These are phyloP conservation scores for Fomitopsis pinicola DNA, from an alignment of 1,284 basidiomycete species.

Conservation along the genomic window DNA sequence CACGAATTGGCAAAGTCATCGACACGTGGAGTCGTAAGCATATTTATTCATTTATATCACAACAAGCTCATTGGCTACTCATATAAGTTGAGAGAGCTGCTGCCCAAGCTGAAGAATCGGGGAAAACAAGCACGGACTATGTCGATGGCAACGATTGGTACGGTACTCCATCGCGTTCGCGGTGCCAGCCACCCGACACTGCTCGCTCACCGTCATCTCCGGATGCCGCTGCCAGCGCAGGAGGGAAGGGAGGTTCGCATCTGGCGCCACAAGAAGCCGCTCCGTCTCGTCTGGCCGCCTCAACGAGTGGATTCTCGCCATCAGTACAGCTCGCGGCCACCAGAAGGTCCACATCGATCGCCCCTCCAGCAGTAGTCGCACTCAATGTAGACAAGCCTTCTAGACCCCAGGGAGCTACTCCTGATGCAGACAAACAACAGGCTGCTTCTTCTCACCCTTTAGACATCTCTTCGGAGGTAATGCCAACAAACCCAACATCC, in stretches of 20 bases:
- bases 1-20: background rate
- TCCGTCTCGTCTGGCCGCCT: background rate
- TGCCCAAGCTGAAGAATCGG: background rate
- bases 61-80: background rate
- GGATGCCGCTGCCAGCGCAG: too few species aligned
- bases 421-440: background rate
- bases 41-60: background rate
- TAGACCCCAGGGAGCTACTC: too few species aligned
- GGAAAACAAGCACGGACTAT: background rate
- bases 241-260: too few species aligned
- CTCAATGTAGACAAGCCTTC: background rate
- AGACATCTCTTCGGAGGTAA: too few species aligned
- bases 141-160: background rate
- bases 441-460: too few species aligned
- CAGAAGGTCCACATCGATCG: background rate
- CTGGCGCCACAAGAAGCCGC: background rate
- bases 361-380: background rate
- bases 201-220: too few species aligned
- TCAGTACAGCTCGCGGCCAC: background rate
- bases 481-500: too few species aligned
- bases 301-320: background rate
- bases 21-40: conserved; percentile 3
- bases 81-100: background rate
- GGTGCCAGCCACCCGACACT: background rate
- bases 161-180: background rate